Conservation (phyloP, 768 basidiomycete genomes). For the Paxillus involutus region DNA sequence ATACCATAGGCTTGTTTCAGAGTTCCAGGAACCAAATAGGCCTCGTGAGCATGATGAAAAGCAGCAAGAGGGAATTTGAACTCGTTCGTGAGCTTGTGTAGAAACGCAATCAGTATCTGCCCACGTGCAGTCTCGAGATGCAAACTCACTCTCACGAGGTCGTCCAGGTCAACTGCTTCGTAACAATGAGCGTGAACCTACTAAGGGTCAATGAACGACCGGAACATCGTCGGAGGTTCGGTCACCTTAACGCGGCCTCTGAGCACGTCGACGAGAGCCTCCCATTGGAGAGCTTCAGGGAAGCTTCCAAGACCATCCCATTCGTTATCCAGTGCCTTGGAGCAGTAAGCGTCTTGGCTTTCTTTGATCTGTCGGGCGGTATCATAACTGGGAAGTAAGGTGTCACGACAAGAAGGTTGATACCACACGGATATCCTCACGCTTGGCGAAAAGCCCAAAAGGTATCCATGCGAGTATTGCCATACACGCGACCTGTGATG, state of each 20-base stretch:
- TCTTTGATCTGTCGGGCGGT: slow-evolving; percentile 53
- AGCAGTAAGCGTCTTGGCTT: slow-evolving; percentile 54
- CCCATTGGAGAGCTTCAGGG: slow-evolving; percentile 74
- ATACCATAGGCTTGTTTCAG: slow-evolving; percentile 67
- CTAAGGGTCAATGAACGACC: background rate
- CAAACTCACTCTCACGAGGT: slow-evolving; percentile 57
- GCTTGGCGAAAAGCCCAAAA: slow-evolving; percentile 55
- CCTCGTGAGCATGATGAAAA: slow-evolving; percentile 87
- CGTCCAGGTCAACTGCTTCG: slow-evolving; percentile 66
- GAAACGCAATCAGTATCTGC: slow-evolving; percentile 4
- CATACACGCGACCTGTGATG: slow-evolving; percentile 27
- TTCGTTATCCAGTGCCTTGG: slow-evolving; percentile 38
- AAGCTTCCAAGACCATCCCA: slow-evolving; percentile 48
- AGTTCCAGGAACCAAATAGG: slow-evolving; percentile 83
- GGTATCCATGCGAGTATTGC: slow-evolving; percentile 45
- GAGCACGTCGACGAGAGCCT: slow-evolving; percentile 78
- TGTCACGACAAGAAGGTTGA: slow-evolving; percentile 1
- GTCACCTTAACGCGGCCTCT: slow-evolving; percentile 79
- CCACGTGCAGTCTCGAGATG: background rate
- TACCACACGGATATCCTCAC: slow-evolving; percentile 19
- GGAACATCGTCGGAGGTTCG: background rate
- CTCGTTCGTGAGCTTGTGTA: slow-evolving; percentile 77
- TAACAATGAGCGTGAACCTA: slow-evolving; percentile 45
- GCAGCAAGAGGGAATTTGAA: slow-evolving; percentile 83
- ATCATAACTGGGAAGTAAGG: slow-evolving; percentile 38